These are phyloP conservation scores for Hippophae gyantsensis DNA, from an alignment of 306 rosid species.

Conservation along the genomic window DNA sequence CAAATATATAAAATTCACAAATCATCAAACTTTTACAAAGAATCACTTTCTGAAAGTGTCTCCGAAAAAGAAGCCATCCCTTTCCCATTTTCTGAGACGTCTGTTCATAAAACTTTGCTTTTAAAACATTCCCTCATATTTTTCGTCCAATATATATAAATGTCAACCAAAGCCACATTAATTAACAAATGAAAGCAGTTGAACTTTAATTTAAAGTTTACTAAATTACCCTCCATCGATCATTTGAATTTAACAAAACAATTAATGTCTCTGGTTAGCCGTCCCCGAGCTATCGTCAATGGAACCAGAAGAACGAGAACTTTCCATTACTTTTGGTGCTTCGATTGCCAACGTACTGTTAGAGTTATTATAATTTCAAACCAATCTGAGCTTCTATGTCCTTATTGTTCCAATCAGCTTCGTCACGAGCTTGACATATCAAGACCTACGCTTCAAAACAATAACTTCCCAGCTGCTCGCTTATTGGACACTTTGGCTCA, in stretches of 20 bases:
- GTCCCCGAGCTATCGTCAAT: constrained; percentile 41
- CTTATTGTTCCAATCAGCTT: constrained; percentile 37
- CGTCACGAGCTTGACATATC: constrained; percentile 40
- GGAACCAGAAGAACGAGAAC: constrained; percentile 57
- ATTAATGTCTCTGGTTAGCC: constrained; percentile 35
- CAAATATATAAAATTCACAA: too few species aligned
- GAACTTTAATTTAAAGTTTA: too few species aligned
- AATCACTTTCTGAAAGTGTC: too few species aligned
- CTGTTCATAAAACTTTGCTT: too few species aligned
- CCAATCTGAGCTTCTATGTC: constrained; percentile 23
- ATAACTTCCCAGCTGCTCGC: constrained; percentile 5
- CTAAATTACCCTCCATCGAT: neutral
- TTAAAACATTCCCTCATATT: too few species aligned
- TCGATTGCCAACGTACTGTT: constrained; percentile 34
- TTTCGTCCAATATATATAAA: too few species aligned
- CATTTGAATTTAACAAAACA: neutral
- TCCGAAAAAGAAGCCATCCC: too few species aligned
- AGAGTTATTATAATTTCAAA: constrained; percentile 21
- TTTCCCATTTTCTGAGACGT: too few species aligned
- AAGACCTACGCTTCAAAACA: constrained; percentile 29
- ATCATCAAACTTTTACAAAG: too few species aligned
- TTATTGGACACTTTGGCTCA: constrained; percentile 26
- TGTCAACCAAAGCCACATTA: too few species aligned
- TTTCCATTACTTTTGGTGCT: constrained; percentile 55
- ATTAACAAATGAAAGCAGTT: too few species aligned